Evolutionary conservation across 257 asterid genomes (phyloP), one percentile per base, ranked within the genome.

Genomic region (Verbena officinalis): DNA sequence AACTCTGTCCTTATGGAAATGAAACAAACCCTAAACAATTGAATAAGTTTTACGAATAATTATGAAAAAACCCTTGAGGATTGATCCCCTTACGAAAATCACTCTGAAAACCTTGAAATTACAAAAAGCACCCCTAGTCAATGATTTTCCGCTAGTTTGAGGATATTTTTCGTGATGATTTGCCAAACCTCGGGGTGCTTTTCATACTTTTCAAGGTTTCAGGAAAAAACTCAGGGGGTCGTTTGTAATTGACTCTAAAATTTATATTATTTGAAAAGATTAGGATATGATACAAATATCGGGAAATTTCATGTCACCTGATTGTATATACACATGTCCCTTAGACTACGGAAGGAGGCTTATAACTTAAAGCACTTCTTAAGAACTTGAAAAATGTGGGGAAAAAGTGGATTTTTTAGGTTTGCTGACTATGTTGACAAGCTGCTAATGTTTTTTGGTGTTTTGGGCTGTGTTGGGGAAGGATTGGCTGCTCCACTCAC

Each of bases 351-450:
- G 44, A 65, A 14, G 48, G 43, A 60, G 45, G 39, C 6, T 19
- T 24, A 36, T 14, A 50, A 10, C 53, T 62, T 7, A 8, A 43
- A 51, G 21, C 27, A 65, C 13, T 45, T 4, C 11, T 5, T 44
- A 22, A 70, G 10, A 36, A 22, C 23, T 7, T 16, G 16, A 45
- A 27, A 40, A 62, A 78, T 71, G 80, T 71, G 78, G 45, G 46
- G 19, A 0, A 50, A 20, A 23, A 55, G 59, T 15, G 73, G 70
- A 7, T 45, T 79, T 55, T 72, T 79, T 55, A 53, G 81, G 59
- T 69, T 70, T 43, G 81, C 84, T 2, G 81, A 79, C 64, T 30
- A 67, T 49, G 24, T 42, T 0, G 84, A 79, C 66, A 65, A 23
- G 53, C 22, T 69, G 57, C 59, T 79, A 59, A 72, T 79, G 73